Evolutionary conservation across 352 stramenopile species (phyloP), one percentile per base, ranked within the genome.

Genomic region (Pythium coloratum): DNA sequence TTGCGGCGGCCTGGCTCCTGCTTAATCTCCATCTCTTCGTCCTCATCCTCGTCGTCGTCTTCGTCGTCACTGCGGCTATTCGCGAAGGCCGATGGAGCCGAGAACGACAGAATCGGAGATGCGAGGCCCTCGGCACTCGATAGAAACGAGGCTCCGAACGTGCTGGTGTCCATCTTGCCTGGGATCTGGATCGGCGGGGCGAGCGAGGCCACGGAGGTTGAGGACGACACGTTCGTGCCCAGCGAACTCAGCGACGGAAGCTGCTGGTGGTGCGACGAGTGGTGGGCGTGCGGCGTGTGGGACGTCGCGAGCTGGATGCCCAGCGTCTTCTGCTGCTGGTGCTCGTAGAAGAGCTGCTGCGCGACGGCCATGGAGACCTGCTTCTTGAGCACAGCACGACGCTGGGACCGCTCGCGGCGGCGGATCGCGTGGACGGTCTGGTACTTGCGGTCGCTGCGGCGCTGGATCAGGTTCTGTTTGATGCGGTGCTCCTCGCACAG

Each of bases 381-480:
- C 57, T 91, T 89, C 73, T 94, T 94, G 42, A 92, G 70, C 60
- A 94, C 77, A 5, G 86, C 82, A 14, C 85, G 84, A 38, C 82
- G 79, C 73, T 92, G 83, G 30, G 84, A 92, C n/a, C 85, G 83
- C 57, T 93, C 85, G 26, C 83, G 83, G 24, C 85, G 83, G 58
- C 85, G 85, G 62, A 91, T 85, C 12, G 85, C 83, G 66, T 94
- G 86, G 30, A 92, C 80, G n/a, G 84, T 92, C 71, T 92, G 84
- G 62, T 92, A 92, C 76, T 95, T 95, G 71, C 84, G 80, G 67
- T 95, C 87, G 59, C 78, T 91, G 53, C 82, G 80, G n/a, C 85
- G 84, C 69, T 95, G 85, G 75, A 90, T 92, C 55, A 88, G 75
- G 75, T 95, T 95, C 61, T 95, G 85, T 70, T 92, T 94, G 69